A percentile compares a stretch with the other conserved stretches of the same genome.
Evolutionary conservation across 2,329 filamentous ascomycete species (phyloP).

Genomic region (Stemphylium lycopersici): DNA sequence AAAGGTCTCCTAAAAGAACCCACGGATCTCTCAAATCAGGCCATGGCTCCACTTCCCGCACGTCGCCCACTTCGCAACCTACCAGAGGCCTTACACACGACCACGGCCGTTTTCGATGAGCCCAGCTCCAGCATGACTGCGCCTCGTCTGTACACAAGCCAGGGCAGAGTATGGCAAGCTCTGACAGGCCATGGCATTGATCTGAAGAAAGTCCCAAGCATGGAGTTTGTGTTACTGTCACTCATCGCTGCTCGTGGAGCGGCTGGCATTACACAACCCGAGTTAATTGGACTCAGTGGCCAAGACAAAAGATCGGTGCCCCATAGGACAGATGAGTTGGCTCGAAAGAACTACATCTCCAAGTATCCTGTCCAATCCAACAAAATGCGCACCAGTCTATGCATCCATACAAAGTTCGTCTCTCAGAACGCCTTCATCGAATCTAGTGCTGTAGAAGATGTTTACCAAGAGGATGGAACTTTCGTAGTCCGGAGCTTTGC

Average conservation of each 20-base stretch:
- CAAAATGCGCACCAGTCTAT: slow-evolving; percentile 61
- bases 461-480: slow-evolving; percentile 43
- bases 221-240: slow-evolving; percentile 64
- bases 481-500: slow-evolving; percentile 59
- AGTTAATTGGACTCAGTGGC: slow-evolving; percentile 60
- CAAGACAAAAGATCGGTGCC: slow-evolving; percentile 71
- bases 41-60: not conserved
- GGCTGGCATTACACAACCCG: slow-evolving; percentile 63
- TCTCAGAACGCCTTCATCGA: slow-evolving; percentile 38
- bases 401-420: slow-evolving; percentile 59
- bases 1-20: not conserved
- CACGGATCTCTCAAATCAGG: not conserved
- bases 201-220: slow-evolving; percentile 57
- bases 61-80: slow-evolving; percentile 20
- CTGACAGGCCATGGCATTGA: slow-evolving; percentile 66
- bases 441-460: slow-evolving; percentile 38
- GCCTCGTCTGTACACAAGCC: slow-evolving; percentile 53
- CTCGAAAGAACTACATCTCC: slow-evolving; percentile 65
- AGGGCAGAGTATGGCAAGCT: slow-evolving; percentile 64
- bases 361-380: slow-evolving; percentile 54
- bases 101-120: slow-evolving; percentile 35
- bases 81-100: slow-evolving; percentile 9
- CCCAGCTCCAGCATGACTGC: slow-evolving; percentile 24
- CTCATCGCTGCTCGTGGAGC: slow-evolving; percentile 63
- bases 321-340: slow-evolving; percentile 63